These are phyloP conservation scores for Trichothecium roseum DNA, from an alignment of 2,329 filamentous ascomycete genomes.

Conservation along the genomic window DNA sequence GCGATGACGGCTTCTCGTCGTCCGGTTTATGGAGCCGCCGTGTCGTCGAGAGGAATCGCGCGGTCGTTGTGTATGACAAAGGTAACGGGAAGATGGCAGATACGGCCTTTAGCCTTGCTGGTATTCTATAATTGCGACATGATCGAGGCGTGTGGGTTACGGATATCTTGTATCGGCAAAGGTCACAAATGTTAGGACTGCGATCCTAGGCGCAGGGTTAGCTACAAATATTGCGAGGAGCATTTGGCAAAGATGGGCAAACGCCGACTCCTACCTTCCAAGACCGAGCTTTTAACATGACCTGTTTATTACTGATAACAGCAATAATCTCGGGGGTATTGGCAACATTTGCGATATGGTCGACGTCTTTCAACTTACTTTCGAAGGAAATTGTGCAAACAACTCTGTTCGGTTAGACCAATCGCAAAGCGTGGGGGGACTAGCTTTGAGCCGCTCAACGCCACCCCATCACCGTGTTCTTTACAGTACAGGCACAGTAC, in stretches of 20 bases:
- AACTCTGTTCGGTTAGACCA: no score
- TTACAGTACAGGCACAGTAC: no score
- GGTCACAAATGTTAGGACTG: slow-evolving; percentile 29
- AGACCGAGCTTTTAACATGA: slow-evolving; percentile 32
- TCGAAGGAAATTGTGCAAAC: no score
- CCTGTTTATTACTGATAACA: slow-evolving; percentile 5
- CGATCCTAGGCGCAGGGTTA: slow-evolving; percentile 14
- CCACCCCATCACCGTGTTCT: no score
- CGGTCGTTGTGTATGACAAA: slow-evolving; percentile 3
- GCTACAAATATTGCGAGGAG: not conserved
- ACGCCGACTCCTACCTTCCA: slow-evolving; percentile 22
- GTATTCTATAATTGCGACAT: slow-evolving; percentile 7
- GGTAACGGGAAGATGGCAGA: slow-evolving; percentile 2
- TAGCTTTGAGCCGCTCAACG: no score
- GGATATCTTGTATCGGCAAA: slow-evolving; percentile 23
- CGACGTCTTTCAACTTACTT: no score
- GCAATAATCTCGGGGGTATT: no score
- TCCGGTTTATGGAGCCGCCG: slow-evolving; percentile 10
- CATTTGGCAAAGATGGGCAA: not conserved
- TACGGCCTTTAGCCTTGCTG: slow-evolving; percentile 5
- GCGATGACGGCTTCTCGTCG: slow-evolving; percentile 8
- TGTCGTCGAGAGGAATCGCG: slow-evolving; percentile 18
- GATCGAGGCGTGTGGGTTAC: slow-evolving; percentile 8
- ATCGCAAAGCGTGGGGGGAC: no score
- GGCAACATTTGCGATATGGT: no score